Evolutionary conservation across 2,329 filamentous ascomycete genomes (phyloP).

Genomic region (Apiospora phragmitis): DNA sequence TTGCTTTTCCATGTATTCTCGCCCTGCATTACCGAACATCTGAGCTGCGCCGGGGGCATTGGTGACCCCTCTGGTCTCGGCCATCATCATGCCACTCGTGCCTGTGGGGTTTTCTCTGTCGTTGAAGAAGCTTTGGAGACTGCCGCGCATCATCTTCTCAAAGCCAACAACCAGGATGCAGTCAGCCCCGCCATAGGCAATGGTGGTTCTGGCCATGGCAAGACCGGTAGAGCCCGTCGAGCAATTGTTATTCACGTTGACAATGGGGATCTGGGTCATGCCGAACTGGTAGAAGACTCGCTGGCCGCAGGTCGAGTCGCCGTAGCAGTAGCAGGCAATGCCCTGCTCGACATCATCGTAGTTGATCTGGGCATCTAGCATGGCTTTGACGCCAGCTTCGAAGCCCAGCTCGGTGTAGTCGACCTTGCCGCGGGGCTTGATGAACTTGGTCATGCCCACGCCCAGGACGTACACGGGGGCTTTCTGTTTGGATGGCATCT

Average conservation of each 20-base stretch:
- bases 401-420: slow-evolving; percentile 95
- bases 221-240: slow-evolving; percentile 92
- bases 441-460: slow-evolving; percentile 99
- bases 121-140: slow-evolving; percentile 78
- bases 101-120: slow-evolving; percentile 80
- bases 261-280: slow-evolving; percentile 93
- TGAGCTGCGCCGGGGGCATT: slow-evolving; percentile 86
- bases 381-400: slow-evolving; percentile 86
- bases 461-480: slow-evolving; percentile 80
- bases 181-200: slow-evolving; percentile 78
- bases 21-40: slow-evolving; percentile 91
- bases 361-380: slow-evolving; percentile 84
- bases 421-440: slow-evolving; percentile 91
- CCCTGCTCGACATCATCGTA: slow-evolving; percentile 97
- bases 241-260: slow-evolving; percentile 99
- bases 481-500: slow-evolving; percentile 52
- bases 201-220: slow-evolving; percentile 77
- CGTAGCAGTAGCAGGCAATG: slow-evolving; percentile 97
- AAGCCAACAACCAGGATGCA: slow-evolving; percentile 92
- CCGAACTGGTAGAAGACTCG: slow-evolving; percentile 98
- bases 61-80: slow-evolving; percentile 74
- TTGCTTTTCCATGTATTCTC: slow-evolving; percentile 92
- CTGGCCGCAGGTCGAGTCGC: slow-evolving; percentile 92
- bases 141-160: slow-evolving; percentile 97
- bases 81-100: slow-evolving; percentile 77